Evolutionary conservation across 495 filamentous ascomycete species (phyloP).

Genomic region (Podospora sp.): DNA sequence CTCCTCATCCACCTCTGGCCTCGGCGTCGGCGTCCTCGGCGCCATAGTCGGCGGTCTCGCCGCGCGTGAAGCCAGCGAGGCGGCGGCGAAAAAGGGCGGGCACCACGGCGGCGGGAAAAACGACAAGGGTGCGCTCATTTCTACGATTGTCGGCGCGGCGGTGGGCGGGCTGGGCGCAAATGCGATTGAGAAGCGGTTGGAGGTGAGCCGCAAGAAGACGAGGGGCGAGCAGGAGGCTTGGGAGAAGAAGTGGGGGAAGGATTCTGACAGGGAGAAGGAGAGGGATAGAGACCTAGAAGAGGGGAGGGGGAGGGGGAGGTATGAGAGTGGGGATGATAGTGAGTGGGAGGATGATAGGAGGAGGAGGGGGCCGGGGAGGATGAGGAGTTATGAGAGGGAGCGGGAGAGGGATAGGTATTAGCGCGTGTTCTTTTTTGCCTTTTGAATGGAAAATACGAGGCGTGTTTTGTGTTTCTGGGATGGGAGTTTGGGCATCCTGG

Average conservation of each 20-base stretch:
- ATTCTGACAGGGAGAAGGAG: conserved; percentile 17
- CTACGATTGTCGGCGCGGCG: conserved; percentile 48
- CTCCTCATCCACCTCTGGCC: conserved; percentile 41
- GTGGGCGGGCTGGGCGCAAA: conserved; percentile 52
- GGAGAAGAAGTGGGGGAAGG: conserved; percentile 35
- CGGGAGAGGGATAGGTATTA: background rate
- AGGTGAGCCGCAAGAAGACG: conserved; percentile 33
- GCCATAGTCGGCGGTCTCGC: conserved; percentile 50
- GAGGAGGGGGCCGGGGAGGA: conserved; percentile 10
- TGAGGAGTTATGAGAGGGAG: conserved; percentile 7
- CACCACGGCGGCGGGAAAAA: conserved; percentile 24
- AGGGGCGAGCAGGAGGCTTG: conserved; percentile 32
- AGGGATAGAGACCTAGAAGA: background rate
- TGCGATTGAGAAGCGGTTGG: conserved; percentile 48
- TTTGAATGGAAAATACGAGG: too few species aligned
- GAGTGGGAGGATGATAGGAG: conserved; percentile 13
- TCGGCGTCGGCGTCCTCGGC: conserved; percentile 48
- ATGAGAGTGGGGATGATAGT: conserved; percentile 1
- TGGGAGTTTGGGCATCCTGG: background rate
- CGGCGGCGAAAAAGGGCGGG: conserved; percentile 14
- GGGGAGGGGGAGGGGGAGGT: conserved; percentile 10
- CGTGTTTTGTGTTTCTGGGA: background rate
- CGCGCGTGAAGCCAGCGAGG: conserved; percentile 41
- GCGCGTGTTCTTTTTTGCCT: background rate
- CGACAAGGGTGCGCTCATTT: conserved; percentile 34